Evolutionary conservation across 257 asterid genomes (phyloP), one percentile per base, ranked within the genome.

Genomic region (Fraxinus cuspidata): DNA sequence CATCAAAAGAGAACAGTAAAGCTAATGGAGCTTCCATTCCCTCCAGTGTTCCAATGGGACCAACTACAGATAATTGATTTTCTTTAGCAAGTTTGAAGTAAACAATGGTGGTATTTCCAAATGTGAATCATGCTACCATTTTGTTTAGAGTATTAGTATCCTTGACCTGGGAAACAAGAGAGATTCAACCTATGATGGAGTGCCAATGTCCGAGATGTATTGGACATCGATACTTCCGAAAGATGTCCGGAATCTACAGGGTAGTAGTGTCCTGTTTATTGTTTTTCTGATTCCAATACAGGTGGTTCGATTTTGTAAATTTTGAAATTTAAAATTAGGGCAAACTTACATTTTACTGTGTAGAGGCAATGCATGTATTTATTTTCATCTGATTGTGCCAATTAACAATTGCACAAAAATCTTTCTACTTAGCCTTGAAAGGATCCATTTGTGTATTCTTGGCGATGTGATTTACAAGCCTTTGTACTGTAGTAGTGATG

Each of bases 1-100:
- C 74, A 9, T 27, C 8, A 19, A 83, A 83, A 78, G 91, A 81
- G 27, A 85, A 66, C 35, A 69, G 37, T 18, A 68, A 35, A 81
- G 86, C 60, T 65, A 80, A 74, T 56, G 74, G 81, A 76, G 71
- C 72, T 78, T 76, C 85, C 37, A 19, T 40, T 37, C 5, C 77
- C 40, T 38, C 34, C 8, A 44, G 74, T 2, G 71, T 68, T 67
- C 75, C 81, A 28, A 69, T 18, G 51, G 23, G 73, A 77, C 83
- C 47, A 58, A 75, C 75, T 37, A 47, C 69, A 53, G 88, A 74
- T 71, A 74, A 78, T 67, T 82, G 23, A 66, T 75, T 44, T 75
- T 74, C 78, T 64, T 73, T 78, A 56, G 74, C 79, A 49, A 47
- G 77, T 70, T 53, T 74, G 47, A 85, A 73, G 75, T 47, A 27